Evolutionary conservation across 129 eudicot genomes (phyloP), one percentile per base, ranked within the genome.

Genomic region (Gnaphalium uliginosum): DNA sequence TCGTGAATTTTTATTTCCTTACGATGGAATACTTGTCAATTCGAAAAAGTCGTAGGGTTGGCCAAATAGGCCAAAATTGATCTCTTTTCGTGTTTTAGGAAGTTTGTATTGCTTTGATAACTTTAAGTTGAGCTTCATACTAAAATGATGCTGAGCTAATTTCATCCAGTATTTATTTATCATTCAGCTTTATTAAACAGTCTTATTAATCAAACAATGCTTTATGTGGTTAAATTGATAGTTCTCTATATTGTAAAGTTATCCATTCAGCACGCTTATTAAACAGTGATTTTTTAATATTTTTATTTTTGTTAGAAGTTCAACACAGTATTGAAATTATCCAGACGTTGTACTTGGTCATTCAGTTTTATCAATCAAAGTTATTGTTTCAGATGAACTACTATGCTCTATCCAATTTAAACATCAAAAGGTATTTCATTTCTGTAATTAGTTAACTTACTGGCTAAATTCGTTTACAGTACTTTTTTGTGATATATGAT

Each of bases 401-500:
- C 32, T 43, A 30, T 57, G 18, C 32, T 17, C 69, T 79, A 80
- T 68, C 79, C 15, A 66, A 26, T 66, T 27, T 80, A 17, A 22
- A 73, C 83, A 66, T 43, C 69, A 66, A 67, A 67, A 80, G 83
- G 83, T 79, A 79, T 73, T 56, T 59, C 53, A 65, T 24, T n/a
- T 39, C 35, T 18, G 32, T 62, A 58, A 17, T 25, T 56, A 39
- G 15, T 72, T 82, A 39, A 25, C 32, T 41, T 21, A 39, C 35
- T 62, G 51, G 48, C 26, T 32, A 65, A 2, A 11, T 56, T 53
- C 13, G 13, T 26, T 70, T 25, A 18, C n/a, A 67, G 5, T 41
- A 29, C 21, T 2, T 1, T 22, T 63, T 56, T 65, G 33, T 39
- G 57, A 74, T 75, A 59, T 33, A 33, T 41, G 46, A 30, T 41